phyloP scores from a whole-genome alignment of 2,329 filamentous ascomycete species.

The Colletotrichum magnum region DNA sequence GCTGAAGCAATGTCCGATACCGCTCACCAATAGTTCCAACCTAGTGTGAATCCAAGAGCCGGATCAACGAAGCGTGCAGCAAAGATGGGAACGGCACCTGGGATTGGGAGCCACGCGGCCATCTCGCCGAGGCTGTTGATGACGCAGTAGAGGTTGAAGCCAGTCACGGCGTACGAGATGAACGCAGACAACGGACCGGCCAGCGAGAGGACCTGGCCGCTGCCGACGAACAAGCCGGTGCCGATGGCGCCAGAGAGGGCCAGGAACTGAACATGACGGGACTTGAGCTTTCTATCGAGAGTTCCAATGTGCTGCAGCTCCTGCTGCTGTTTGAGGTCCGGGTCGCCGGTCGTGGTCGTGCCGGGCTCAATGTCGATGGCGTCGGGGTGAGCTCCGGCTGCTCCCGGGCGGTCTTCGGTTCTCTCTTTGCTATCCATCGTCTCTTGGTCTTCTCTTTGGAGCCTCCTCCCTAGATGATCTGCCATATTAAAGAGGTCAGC shows the following conservation, averaged over 20 bases:
- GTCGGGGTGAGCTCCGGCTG: neutral
- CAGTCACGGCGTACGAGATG: conserved; percentile 59
- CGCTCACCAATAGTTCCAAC: conserved; percentile 63
- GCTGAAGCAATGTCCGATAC: neutral
- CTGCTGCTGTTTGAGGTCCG: conserved; percentile 30
- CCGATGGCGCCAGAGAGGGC: conserved; percentile 59
- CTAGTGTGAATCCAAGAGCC: conserved; percentile 62
- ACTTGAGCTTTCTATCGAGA: conserved; percentile 55
- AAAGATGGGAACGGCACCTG: conserved; percentile 66
- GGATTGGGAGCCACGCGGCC: conserved; percentile 72
- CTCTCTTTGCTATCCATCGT: neutral
- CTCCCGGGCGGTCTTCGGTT: neutral
- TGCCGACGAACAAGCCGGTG: conserved; percentile 61
- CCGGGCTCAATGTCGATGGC: conserved; percentile 10
- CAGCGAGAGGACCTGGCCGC: conserved; percentile 58
- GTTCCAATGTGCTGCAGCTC: conserved; percentile 51
- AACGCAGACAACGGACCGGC: conserved; percentile 59
- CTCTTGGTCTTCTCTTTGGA: too few species aligned
- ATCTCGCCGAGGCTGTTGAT: conserved; percentile 69
- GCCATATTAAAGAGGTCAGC: too few species aligned
- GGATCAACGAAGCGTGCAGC: conserved; percentile 64
- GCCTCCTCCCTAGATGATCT: too few species aligned
- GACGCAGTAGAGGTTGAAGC: conserved; percentile 63
- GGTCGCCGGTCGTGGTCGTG: neutral
- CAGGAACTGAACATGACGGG: conserved; percentile 59